Conservation (phyloP, 1,284 basidiomycete species). For the Cystobasidium sp. region DNA sequence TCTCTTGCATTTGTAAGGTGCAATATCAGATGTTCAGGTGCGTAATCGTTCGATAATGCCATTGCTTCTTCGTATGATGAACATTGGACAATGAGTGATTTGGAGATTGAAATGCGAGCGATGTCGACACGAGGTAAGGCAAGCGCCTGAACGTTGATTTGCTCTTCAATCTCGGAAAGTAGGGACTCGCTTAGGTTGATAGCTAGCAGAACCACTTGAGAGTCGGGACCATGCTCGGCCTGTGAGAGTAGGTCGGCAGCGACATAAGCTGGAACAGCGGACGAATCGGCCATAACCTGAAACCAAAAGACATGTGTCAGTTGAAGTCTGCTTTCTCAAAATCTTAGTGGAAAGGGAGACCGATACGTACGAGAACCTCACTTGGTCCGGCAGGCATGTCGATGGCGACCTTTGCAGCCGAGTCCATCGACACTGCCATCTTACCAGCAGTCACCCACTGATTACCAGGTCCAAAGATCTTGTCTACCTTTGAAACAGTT, state of each 20-base stretch:
- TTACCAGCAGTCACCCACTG: conserved; percentile 99
- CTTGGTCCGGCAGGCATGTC: conserved; percentile 99
- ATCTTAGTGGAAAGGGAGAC: background rate
- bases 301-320: conserved; percentile 1
- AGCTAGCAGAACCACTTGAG: conserved; percentile 91
- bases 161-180: conserved; percentile 75
- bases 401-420: conserved; percentile 93
- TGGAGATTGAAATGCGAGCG: conserved; percentile 84
- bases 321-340: conserved; percentile 40
- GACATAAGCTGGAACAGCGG: conserved; percentile 84
- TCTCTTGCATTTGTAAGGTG: conserved; percentile 75
- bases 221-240: conserved; percentile 97
- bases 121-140: conserved; percentile 87
- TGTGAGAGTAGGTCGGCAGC: conserved; percentile 96
- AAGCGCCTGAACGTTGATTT: conserved; percentile 86
- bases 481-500: conserved; percentile 98
- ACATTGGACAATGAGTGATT: conserved; percentile 85
- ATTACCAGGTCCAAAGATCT: conserved; percentile 98
- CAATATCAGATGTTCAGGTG: conserved; percentile 93
- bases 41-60: conserved; percentile 92
- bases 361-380: conserved; percentile 80
- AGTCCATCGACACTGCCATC: conserved; percentile 78
- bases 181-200: conserved; percentile 69
- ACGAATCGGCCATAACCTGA: conserved; percentile 89
- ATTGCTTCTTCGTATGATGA: conserved; percentile 74